Percentiles rank a stretch among this genome's conserved stretches.
These are phyloP conservation scores for Jamesozyma spencerorum DNA, from an alignment of 805 yeast species.

Conservation along the genomic window DNA sequence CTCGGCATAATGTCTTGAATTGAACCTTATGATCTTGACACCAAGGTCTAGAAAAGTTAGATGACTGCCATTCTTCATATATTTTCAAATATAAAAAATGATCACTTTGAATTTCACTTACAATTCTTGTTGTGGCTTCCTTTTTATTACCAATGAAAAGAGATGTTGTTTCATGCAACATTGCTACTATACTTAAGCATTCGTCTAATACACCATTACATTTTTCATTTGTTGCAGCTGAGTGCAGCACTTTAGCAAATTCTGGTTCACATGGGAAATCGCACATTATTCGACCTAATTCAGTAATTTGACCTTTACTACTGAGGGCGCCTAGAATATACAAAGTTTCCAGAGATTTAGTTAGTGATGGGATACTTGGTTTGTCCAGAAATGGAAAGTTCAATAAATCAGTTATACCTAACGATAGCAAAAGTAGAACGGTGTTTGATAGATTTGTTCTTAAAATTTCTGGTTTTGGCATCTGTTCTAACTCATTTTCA, in stretches of 20 bases:
- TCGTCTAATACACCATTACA: conserved; percentile 53
- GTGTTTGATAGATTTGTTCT: conserved; percentile 73
- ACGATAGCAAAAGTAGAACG: conserved; percentile 63
- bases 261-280: conserved; percentile 90
- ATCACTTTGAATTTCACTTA: conserved; percentile 55
- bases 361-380: conserved; percentile 66
- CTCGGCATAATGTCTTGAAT: conserved; percentile 59
- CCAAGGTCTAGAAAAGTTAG: conserved; percentile 67
- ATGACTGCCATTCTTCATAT: conserved; percentile 66
- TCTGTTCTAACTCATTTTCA: conserved; percentile 62
- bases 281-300: conserved; percentile 76
- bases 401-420: conserved; percentile 77
- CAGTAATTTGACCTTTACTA: conserved; percentile 67
- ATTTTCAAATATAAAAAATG: conserved; percentile 68
- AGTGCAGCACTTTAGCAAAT: conserved; percentile 64
- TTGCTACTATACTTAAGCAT: conserved; percentile 64
- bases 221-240: conserved; percentile 41
- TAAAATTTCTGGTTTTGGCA: conserved; percentile 87
- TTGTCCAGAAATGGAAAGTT: conserved; percentile 87
- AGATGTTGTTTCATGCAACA: conserved; percentile 72
- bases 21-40: conserved; percentile 78
- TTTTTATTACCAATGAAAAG: conserved; percentile 20
- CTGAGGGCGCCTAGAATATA: conserved; percentile 83
- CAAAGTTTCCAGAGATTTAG: conserved; percentile 69
- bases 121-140: conserved; percentile 27